phyloP scores from a whole-genome alignment of 345 rosid genomes.

The Populus tremula region DNA sequence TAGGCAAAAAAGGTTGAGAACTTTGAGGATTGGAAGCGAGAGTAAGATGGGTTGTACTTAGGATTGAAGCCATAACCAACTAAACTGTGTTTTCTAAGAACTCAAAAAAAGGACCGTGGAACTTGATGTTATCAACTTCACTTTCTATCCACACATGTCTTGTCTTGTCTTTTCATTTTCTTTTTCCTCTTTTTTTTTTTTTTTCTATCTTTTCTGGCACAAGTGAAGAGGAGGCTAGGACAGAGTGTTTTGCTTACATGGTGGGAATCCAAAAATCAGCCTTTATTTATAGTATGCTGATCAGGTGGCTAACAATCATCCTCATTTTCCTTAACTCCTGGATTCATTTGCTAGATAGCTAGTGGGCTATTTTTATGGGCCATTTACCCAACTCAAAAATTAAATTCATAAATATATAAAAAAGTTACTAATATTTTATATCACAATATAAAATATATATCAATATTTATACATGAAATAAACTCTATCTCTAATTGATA shows the following conservation, averaged over 20 bases:
- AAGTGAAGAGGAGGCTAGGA: neutral
- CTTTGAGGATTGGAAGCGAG: conserved; percentile 35
- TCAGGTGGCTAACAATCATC: too few species aligned
- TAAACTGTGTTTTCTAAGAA: neutral
- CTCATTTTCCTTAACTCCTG: too few species aligned
- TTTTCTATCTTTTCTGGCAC: neutral
- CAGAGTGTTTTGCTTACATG: neutral
- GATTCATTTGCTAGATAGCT: too few species aligned
- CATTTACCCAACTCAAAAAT: too few species aligned
- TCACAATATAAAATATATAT: too few species aligned
- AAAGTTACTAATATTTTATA: too few species aligned
- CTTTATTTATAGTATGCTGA: too few species aligned
- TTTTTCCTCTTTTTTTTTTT: neutral
- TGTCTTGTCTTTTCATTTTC: neutral
- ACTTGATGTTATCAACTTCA: conserved; percentile 5
- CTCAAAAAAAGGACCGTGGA: neutral
- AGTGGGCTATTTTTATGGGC: too few species aligned
- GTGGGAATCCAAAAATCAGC: too few species aligned
- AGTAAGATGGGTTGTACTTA: conserved; percentile 35
- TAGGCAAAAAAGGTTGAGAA: conserved; percentile 30
- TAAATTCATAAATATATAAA: too few species aligned
- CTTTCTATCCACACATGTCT: conserved; percentile 12
- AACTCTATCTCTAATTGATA: too few species aligned
- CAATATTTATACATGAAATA: too few species aligned
- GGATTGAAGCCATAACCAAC: conserved; percentile 15